These are phyloP conservation scores for Daldinia decipiens DNA, from an alignment of 495 filamentous ascomycete genomes.

Conservation along the genomic window DNA sequence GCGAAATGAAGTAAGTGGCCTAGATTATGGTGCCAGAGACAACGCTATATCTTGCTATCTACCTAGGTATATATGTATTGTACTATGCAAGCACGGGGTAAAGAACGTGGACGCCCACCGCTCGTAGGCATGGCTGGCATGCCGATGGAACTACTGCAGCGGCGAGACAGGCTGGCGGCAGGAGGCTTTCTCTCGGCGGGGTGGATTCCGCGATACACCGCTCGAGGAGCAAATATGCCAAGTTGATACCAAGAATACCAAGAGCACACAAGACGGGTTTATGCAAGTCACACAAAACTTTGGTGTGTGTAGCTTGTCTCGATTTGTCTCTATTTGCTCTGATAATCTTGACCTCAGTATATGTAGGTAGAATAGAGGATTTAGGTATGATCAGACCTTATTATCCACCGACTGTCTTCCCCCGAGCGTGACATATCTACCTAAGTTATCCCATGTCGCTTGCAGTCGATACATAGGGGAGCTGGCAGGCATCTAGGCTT, in stretches of 20 bases:
- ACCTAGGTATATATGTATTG: no score
- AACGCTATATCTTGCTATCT: not conserved
- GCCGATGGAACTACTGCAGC: conserved; percentile 7
- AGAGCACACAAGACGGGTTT: conserved; percentile 31
- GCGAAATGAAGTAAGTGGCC: conserved; percentile 13
- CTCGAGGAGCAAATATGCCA: conserved; percentile 30
- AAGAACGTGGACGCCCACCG: not conserved
- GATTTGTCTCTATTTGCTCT: not conserved
- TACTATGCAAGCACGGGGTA: not conserved
- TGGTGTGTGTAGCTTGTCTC: not conserved
- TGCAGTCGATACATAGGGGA: not conserved
- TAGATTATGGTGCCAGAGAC: conserved; percentile 2
- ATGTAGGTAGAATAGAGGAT: not conserved
- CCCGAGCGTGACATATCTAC: not conserved
- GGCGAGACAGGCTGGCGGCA: conserved; percentile 35
- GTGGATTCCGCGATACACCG: conserved; percentile 34
- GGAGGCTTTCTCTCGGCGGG: conserved; percentile 32
- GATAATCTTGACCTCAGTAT: not conserved
- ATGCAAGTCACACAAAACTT: conserved; percentile 31
- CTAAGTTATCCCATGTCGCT: no score
- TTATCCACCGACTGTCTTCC: not conserved
- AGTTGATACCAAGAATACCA: conserved; percentile 39
- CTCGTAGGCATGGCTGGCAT: not conserved
- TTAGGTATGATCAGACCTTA: not conserved
- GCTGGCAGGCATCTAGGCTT: conserved; percentile 24